phyloP scores from a whole-genome alignment of 345 rosid genomes.

The Linum trigynum region DNA sequence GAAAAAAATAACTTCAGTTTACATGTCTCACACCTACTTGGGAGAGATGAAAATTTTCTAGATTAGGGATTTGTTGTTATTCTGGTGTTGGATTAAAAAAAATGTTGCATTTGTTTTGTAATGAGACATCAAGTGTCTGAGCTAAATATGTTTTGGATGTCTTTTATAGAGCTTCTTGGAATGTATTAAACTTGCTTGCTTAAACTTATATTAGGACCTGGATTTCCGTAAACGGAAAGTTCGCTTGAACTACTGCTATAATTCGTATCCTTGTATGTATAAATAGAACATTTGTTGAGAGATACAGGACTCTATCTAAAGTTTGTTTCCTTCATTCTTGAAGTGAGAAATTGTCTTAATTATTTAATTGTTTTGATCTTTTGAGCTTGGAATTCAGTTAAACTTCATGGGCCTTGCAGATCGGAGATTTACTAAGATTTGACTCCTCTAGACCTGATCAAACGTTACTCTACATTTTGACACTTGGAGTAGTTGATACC shows the following conservation, averaged over 20 bases:
- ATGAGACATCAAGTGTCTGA: too few species aligned
- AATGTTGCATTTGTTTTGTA: too few species aligned
- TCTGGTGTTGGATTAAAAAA: not conserved
- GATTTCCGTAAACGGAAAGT: too few species aligned
- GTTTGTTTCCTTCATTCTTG: not conserved
- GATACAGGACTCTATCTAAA: not conserved
- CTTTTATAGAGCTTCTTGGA: not conserved
- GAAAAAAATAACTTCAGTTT: too few species aligned
- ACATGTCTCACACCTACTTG: too few species aligned
- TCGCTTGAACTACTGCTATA: too few species aligned
- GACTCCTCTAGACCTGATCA: constrained; percentile 62
- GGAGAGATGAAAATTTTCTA: too few species aligned
- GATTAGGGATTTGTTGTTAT: not conserved
- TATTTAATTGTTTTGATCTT: too few species aligned
- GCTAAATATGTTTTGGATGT: not conserved
- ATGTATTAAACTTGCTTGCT: too few species aligned
- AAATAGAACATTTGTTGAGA: not conserved
- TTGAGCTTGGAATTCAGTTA: not conserved
- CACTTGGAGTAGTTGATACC: constrained; percentile 77
- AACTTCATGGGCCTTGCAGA: constrained; percentile 38
- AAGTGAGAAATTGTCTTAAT: not conserved
- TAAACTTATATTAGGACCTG: too few species aligned
- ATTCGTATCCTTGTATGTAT: not conserved
- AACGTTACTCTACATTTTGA: constrained; percentile 72
- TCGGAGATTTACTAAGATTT: constrained; percentile 67